Evolutionary conservation across 1,284 basidiomycete genomes (phyloP), one percentile per base, ranked within the genome.

Genomic region (Ganoderma lucidum): DNA sequence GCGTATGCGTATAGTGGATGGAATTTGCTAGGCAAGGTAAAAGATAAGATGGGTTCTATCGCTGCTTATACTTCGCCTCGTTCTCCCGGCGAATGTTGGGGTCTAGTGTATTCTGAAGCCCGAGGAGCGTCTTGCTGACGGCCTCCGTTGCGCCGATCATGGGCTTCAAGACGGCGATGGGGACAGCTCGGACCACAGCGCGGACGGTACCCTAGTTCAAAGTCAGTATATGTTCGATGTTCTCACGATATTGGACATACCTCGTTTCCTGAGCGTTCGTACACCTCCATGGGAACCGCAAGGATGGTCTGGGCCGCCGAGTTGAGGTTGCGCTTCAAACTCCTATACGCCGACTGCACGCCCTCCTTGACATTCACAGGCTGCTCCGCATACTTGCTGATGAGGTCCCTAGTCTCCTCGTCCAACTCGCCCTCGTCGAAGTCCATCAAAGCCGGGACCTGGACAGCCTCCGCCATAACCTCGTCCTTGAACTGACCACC

Each of bases 271-370:
- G 94, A 93, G 69, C 93, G 86, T 80, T 99, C 97, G 76, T 99
- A 98, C 19, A 98, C 96, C 80, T 99, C 98, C 96, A 99, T 99
- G 0, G 97, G 97, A 0, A 99, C 96, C 0, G 98, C 97, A 39
- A 99, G 87, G 73, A 99, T 99, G 0, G 98, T 99, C 82, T 99
- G 97, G 15, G 97, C 98, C 3, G 97, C 97, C 41, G 93, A 94
- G 73, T 93, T 94, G 67, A 99, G 80, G 80, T 98, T 98, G 75
- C 83, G 90, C 68, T 88, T 89, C 74, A 99, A 80, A 75, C 94
- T 96, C 76, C 85, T 88, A 81, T 98, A 98, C 19, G 97, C 97
- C 1, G 91, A 92, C 71, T 94, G 89, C n/a, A 99, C 85, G 15
- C 97, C 97, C 76, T 98, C 94, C 73, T 84, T 89, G 62, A 98